Evolutionary conservation across 176 grass and related monocot genomes (phyloP).

Genomic region (Elymus sibiricus): DNA sequence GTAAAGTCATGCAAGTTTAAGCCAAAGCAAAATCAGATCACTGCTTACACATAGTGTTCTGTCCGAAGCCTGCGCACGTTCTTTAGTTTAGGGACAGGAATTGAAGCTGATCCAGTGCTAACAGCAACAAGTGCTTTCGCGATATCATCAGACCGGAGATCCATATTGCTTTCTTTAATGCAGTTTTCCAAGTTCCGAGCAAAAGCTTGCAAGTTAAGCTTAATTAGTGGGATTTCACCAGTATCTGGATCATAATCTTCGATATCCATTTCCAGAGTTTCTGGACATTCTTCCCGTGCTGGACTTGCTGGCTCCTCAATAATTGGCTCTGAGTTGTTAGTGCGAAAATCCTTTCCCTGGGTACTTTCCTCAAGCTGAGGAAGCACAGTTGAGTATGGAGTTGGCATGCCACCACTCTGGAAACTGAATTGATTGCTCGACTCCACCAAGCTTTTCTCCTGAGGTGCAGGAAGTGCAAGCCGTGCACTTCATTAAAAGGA

Average conservation of each 20-base stretch:
- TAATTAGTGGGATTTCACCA: conserved; percentile 90
- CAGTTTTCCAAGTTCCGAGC: conserved; percentile 68
- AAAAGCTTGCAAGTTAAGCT: conserved; percentile 79
- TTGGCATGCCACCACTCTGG: conserved; percentile 31
- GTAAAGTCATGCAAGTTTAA: conserved; percentile 11
- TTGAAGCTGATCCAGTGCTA: conserved; percentile 69
- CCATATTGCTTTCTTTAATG: conserved; percentile 59
- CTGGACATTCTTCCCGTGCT: conserved; percentile 39
- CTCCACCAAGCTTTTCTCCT: conserved; percentile 54
- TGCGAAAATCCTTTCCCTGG: conserved; percentile 20
- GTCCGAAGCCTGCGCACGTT: conserved; percentile 80
- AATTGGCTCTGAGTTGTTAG: conserved; percentile 69
- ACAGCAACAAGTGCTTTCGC: conserved; percentile 77
- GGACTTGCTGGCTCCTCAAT: conserved; percentile 90
- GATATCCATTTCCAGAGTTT: conserved; percentile 49
- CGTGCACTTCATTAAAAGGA: conserved; percentile 55
- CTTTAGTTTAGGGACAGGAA: conserved; percentile 83
- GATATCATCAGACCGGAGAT: conserved; percentile 67
- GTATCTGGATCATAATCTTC: conserved; percentile 64
- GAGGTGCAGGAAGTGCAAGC: conserved; percentile 74
- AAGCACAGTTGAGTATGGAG: conserved; percentile 12
- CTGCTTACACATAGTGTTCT: conserved; percentile 83
- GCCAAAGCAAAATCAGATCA: neutral
- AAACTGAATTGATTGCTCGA: conserved; percentile 28
- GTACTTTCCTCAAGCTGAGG: conserved; percentile 34